phyloP scores from a whole-genome alignment of 441 rosid species.

The Metrosideros polymorpha region DNA sequence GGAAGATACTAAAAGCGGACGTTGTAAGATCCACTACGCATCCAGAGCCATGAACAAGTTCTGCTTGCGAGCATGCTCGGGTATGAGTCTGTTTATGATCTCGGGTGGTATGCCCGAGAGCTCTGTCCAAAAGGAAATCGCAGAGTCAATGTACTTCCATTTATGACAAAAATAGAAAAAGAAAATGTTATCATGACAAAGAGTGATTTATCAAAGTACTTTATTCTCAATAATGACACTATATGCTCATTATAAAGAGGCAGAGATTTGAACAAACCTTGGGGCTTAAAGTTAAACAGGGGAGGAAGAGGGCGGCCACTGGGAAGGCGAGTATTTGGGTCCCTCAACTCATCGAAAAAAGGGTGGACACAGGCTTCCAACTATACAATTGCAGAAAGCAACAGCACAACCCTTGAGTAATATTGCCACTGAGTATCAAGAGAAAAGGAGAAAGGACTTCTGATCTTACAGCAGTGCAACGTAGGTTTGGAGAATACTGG shows the following conservation, averaged over 20 bases:
- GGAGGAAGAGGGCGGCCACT: neutral
- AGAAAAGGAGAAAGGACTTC: neutral
- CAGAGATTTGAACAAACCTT: neutral
- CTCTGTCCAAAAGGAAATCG: constrained; percentile 30
- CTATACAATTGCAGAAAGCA: neutral
- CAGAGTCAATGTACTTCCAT: neutral
- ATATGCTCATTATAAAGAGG: neutral
- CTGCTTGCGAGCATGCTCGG: constrained; percentile 86
- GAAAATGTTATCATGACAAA: neutral
- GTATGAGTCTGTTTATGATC: constrained; percentile 58
- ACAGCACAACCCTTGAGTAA: neutral
- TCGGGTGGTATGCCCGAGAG: constrained; percentile 64
- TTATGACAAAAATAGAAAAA: neutral
- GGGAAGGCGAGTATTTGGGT: neutral
- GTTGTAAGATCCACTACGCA: constrained; percentile 13
- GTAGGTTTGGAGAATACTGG: constrained; percentile 95
- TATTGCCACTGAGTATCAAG: neutral
- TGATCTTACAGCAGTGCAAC: constrained; percentile 92
- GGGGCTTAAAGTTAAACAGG: neutral
- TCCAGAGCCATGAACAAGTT: constrained; percentile 87
- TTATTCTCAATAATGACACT: neutral
- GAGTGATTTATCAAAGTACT: neutral
- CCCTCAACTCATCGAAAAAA: neutral
- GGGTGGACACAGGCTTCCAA: constrained; percentile 3
- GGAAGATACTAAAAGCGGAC: neutral